These are phyloP conservation scores for Yarrowia sp. DNA, from an alignment of 805 yeast genomes.

Conservation along the genomic window DNA sequence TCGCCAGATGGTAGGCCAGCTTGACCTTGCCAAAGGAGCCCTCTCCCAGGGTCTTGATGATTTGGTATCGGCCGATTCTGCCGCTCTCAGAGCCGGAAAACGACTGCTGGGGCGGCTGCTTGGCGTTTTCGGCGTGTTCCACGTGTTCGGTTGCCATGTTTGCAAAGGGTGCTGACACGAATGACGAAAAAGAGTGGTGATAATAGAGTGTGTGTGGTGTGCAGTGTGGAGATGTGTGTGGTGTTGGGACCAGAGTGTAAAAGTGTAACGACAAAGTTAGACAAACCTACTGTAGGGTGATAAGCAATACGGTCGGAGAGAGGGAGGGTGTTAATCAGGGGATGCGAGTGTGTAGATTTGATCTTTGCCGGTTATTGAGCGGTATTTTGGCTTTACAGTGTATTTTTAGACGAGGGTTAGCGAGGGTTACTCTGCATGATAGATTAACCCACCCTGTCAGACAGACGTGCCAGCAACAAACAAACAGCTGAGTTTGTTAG, in stretches of 20 bases:
- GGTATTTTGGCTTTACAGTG: too few relatives aligned
- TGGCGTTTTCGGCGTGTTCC: conserved; percentile 19
- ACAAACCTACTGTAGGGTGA: background rate
- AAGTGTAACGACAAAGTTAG: background rate
- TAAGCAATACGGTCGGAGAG: background rate
- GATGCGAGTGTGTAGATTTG: background rate
- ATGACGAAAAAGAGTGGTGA: background rate
- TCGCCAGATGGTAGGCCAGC: conserved; percentile 76
- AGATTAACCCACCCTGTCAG: too few relatives aligned
- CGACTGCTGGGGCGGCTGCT: conserved; percentile 32
- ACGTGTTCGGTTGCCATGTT: conserved; percentile 25
- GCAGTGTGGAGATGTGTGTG: conserved; percentile 2
- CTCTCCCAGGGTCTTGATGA: conserved; percentile 89
- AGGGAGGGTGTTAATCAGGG: background rate
- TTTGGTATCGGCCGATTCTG: conserved; percentile 87
- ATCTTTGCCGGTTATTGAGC: too few relatives aligned
- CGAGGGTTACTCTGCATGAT: too few relatives aligned
- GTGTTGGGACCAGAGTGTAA: conserved; percentile 2
- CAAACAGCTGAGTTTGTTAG: too few relatives aligned
- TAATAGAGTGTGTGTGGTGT: conserved; percentile 1
- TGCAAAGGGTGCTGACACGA: background rate
- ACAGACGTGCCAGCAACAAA: too few relatives aligned
- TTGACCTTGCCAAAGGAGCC: conserved; percentile 97
- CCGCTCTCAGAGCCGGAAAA: conserved; percentile 31
- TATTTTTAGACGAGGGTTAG: too few relatives aligned